Evolutionary conservation across 805 yeast species (phyloP).

Genomic region (Wickerhamiella musiphila): DNA sequence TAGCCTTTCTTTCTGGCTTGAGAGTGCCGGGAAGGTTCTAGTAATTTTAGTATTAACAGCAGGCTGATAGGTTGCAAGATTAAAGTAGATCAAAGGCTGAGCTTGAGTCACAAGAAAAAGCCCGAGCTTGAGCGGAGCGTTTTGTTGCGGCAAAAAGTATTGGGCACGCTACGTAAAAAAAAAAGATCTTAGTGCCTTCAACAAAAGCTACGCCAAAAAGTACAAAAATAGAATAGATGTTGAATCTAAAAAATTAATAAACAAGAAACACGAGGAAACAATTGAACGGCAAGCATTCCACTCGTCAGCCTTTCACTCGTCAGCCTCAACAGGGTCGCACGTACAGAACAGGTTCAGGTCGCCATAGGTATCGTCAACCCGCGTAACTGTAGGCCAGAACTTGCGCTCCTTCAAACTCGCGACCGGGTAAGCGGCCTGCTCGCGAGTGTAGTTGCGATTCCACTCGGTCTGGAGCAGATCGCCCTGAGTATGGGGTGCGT

Average conservation of each 20-base stretch:
- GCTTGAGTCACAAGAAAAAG: too few species aligned
- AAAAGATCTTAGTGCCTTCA: neutral
- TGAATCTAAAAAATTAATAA: neutral
- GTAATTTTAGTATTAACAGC: too few species aligned
- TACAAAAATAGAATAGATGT: neutral
- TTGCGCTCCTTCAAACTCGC: conserved; percentile 55
- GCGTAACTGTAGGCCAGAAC: conserved; percentile 89
- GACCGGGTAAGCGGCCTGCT: conserved; percentile 84
- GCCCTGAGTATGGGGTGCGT: conserved; percentile 80
- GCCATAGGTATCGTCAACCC: conserved; percentile 90
- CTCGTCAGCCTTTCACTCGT: conserved; percentile 2
- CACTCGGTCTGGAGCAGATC: conserved; percentile 63
- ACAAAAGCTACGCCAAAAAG: neutral
- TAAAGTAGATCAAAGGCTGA: too few species aligned
- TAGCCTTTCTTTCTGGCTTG: too few species aligned
- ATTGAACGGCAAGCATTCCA: neutral
- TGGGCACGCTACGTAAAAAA: neutral
- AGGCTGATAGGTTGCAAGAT: too few species aligned
- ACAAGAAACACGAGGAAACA: neutral
- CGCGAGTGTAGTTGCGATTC: conserved; percentile 83
- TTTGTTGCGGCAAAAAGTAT: too few species aligned
- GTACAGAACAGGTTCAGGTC: conserved; percentile 86
- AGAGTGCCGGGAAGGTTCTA: too few species aligned
- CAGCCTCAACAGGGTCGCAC: conserved; percentile 30
- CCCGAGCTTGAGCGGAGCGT: too few species aligned